Evolutionary conservation across 2,329 filamentous ascomycete species (phyloP), one percentile per base, ranked within the genome.

Genomic region (Aspergillus sojae): DNA sequence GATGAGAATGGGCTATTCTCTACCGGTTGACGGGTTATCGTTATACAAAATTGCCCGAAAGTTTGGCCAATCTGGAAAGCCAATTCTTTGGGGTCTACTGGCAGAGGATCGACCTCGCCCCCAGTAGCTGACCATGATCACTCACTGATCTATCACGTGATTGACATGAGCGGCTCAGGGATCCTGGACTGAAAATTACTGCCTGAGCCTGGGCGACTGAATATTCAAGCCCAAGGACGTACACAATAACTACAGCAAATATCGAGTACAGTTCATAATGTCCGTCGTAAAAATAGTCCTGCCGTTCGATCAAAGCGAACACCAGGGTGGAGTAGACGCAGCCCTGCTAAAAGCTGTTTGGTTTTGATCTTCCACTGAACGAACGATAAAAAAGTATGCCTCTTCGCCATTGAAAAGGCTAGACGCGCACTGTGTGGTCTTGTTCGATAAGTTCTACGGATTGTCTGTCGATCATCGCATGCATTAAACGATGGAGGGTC

Each of bases 271-370:
- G 45, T 16, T 43, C n/a, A 45, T 32, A 32, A 80, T 81, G 79
- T 81, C 71, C 79, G 78, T 81, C 79, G 74, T 78, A 75, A 75
- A 79, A 76, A 77, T 75, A 81, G 79, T 81, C 79, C 79, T 79
- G 73, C 73, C 69, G 75, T 74, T 74, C 77, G 70, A 80, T 70
- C 41, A 63, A 72, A 62, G 63, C 71, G 72, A 78, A 75, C 75
- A 78, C 76, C 77, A 81, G 79, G 79, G 79, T 81, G 79, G 79
- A 81, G 79, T 79, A 80, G 79, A 81, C 79, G 79, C 79, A 78
- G 79, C 73, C 72, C 79, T 81, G 79, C 79, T 81, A 81, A 79
- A 81, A 81, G 79, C 79, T 78, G 78, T 75, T 76, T 76, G 73
- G 76, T 75, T 79, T 81, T 78, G 76, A 74, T 81, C 77, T 81